Percentiles rank a stretch among this genome's conserved stretches.
Evolutionary conservation across 352 stramenopile species (phyloP).

Genomic region (Phytophthora capsici): DNA sequence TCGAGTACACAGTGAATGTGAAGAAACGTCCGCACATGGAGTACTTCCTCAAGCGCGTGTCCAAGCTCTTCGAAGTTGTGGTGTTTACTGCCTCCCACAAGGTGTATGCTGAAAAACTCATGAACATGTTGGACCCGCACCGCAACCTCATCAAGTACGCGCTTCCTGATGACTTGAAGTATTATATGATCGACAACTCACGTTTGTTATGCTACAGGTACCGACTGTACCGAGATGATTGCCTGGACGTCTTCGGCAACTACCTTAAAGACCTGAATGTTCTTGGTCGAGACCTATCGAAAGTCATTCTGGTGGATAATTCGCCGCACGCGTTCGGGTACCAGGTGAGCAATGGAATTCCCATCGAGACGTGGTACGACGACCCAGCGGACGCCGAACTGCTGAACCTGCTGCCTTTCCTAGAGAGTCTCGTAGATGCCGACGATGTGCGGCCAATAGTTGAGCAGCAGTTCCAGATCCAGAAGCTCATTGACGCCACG

Average conservation of each 20-base stretch:
- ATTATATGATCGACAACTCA: slow-evolving; percentile 9
- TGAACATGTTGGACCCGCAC: slow-evolving; percentile 97
- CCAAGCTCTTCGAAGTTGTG: slow-evolving; percentile 98
- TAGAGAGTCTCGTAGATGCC: slow-evolving; percentile 88
- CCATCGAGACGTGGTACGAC: slow-evolving; percentile 99
- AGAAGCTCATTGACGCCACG: slow-evolving; percentile 88
- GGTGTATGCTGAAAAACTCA: slow-evolving; percentile 96
- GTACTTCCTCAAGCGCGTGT: slow-evolving; percentile 94
- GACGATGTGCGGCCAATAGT: slow-evolving; percentile 92
- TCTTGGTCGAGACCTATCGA: slow-evolving; percentile 92
- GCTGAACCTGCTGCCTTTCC: slow-evolving; percentile 95
- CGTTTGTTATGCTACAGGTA: slow-evolving; percentile 60
- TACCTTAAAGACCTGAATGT: slow-evolving; percentile 99
- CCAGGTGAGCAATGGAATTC: slow-evolving; percentile 98
- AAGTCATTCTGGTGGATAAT: slow-evolving; percentile 97
- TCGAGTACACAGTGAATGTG: slow-evolving; percentile 97
- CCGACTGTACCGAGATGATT: slow-evolving; percentile 95
- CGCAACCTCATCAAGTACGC: slow-evolving; percentile 88
- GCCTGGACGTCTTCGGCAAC: slow-evolving; percentile 96
- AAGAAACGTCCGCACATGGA: slow-evolving; percentile 96
- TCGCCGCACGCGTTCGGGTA: slow-evolving; percentile 98
- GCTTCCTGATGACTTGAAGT: too few relatives aligned
- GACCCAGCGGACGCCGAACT: slow-evolving; percentile 96
- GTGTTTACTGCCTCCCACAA: slow-evolving; percentile 98
- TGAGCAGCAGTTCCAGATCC: slow-evolving; percentile 91